phyloP scores from a whole-genome alignment of 345 rosid genomes.

The Salix exigua region DNA sequence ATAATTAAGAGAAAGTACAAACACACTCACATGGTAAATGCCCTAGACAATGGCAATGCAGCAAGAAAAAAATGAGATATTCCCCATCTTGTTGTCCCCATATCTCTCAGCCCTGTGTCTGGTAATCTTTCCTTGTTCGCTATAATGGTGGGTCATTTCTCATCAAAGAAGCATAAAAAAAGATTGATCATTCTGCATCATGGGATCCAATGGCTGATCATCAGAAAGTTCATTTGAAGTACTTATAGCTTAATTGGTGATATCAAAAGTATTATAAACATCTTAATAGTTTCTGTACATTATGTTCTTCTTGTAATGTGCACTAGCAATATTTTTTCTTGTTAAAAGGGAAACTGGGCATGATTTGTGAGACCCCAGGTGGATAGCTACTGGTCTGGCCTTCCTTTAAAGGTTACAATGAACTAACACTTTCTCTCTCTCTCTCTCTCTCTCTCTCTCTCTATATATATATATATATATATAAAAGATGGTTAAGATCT shows the following conservation, averaged over 20 bases:
- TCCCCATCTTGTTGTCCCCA: slow-evolving; percentile 11
- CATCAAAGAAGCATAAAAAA: neutral
- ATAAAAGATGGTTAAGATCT: neutral
- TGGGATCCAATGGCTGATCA: slow-evolving; percentile 18
- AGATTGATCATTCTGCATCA: neutral
- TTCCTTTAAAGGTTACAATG: neutral
- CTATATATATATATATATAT: too few species aligned
- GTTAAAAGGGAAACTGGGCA: slow-evolving; percentile 7
- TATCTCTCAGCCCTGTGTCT: slow-evolving; percentile 2
- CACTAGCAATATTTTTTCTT: neutral
- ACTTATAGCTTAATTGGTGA: neutral
- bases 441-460: too few species aligned
- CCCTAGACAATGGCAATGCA: neutral
- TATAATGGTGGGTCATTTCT: neutral
- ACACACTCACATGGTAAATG: slow-evolving; percentile 13
- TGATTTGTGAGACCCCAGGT: slow-evolving; percentile 21
- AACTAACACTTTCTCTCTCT: too few species aligned
- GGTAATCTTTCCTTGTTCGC: neutral
- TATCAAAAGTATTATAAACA: slow-evolving; percentile 2
- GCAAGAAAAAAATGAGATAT: neutral
- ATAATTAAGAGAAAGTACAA: neutral
- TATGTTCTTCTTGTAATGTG: slow-evolving; percentile 4
- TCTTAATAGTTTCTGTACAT: slow-evolving; percentile 13
- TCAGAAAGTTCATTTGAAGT: slow-evolving; percentile 1
- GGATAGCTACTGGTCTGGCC: slow-evolving; percentile 1